Evolutionary conservation across 2,329 filamentous ascomycete species (phyloP).

Genomic region (Chaetomiaceae sp.): DNA sequence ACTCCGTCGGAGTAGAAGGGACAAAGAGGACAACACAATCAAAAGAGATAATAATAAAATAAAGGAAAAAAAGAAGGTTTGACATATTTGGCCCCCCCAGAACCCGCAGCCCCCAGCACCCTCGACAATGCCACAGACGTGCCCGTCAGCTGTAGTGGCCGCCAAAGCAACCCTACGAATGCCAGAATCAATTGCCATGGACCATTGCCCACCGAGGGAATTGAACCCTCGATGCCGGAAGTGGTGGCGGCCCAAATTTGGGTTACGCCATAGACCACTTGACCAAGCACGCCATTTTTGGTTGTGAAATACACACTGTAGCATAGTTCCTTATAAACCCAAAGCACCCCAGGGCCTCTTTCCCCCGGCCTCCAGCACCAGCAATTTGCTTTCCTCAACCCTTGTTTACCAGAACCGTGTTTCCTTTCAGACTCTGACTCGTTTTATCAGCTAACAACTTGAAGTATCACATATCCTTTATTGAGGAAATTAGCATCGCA

Average conservation of each 20-base stretch:
- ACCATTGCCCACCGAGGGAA: background rate
- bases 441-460: too few species aligned
- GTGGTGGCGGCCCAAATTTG: background rate
- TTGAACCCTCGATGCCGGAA: background rate
- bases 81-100: slow-evolving; percentile 1
- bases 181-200: slow-evolving; percentile 6
- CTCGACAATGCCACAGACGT: slow-evolving; percentile 1
- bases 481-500: too few species aligned
- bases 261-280: background rate
- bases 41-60: background rate
- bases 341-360: background rate
- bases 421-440: too few species aligned
- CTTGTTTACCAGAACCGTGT: too few species aligned
- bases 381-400: too few species aligned
- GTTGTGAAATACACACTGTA: background rate
- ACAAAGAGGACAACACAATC: background rate
- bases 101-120: background rate
- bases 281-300: slow-evolving; percentile 2
- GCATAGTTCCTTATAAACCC: background rate
- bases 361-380: background rate
- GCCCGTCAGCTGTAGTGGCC: background rate
- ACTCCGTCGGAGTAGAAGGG: too few species aligned
- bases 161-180: background rate
- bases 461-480: too few species aligned
- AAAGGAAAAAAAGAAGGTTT: background rate